Evolutionary conservation across 495 filamentous ascomycete species (phyloP).

Genomic region (Penicillium turbatum): DNA sequence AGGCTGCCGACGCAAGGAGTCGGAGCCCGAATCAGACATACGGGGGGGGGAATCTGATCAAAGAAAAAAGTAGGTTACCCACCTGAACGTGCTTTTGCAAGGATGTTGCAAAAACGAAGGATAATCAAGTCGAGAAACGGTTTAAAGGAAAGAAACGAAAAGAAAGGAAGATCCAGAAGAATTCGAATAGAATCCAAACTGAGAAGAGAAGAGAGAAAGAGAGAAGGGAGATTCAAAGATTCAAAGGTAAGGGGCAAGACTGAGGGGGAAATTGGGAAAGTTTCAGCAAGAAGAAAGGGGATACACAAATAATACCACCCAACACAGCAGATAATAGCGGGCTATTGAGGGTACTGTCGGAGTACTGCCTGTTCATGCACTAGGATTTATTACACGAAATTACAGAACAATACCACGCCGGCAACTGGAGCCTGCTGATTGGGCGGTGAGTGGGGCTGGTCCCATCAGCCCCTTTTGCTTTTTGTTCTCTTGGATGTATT

Average conservation of each 20-base stretch:
- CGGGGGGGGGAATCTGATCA: background rate
- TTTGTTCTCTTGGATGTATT: background rate
- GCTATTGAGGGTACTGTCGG: background rate
- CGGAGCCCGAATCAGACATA: constrained; percentile 1
- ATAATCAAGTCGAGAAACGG: background rate
- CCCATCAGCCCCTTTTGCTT: constrained; percentile 9
- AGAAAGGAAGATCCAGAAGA: constrained; percentile 15
- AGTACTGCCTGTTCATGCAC: background rate
- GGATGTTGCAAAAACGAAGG: constrained; percentile 6
- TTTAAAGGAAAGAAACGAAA: constrained; percentile 7
- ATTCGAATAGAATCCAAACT: constrained; percentile 16
- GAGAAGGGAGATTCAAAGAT: constrained; percentile 13
- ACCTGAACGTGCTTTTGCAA: constrained; percentile 1
- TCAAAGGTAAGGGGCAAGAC: constrained; percentile 23
- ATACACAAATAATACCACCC: constrained; percentile 15
- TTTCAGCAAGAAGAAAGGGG: constrained; percentile 28
- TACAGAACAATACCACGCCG: constrained; percentile 1
- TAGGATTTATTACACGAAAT: background rate
- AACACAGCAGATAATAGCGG: background rate
- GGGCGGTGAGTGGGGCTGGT: constrained; percentile 1
- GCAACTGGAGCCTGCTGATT: background rate
- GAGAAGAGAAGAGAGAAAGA: constrained; percentile 13
- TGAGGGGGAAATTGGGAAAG: constrained; percentile 26
- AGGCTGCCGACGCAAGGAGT: constrained; percentile 26
- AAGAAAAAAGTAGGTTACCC: constrained; percentile 14